Evolutionary conservation across 371 early-diverging fungal genomes (phyloP).

Genomic region (Polyrhizophydium stewartii): DNA sequence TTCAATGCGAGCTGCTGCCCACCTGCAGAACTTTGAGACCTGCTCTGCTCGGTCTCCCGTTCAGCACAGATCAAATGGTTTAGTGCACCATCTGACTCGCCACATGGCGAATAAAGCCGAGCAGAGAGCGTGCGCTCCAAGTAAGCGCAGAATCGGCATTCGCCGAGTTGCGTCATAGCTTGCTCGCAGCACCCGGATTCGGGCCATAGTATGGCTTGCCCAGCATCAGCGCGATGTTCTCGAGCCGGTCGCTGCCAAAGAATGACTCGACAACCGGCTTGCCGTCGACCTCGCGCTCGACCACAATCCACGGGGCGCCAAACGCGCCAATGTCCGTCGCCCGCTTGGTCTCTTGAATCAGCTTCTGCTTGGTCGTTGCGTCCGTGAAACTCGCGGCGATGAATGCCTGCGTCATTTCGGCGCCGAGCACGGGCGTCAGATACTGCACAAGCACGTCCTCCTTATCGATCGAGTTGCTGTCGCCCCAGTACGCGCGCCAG

Average conservation of each 20-base stretch:
- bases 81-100: too few species aligned
- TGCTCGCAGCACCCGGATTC: neutral
- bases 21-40: too few species aligned
- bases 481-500: constrained; percentile 6
- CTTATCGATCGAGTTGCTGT: neutral
- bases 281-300: neutral
- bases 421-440: neutral
- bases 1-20: too few species aligned
- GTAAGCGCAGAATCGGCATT: too few species aligned
- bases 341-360: neutral
- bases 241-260: constrained; percentile 19
- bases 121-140: too few species aligned
- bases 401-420: neutral
- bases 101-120: too few species aligned
- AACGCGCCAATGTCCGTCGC: constrained; percentile 5
- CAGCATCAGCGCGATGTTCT: constrained; percentile 11
- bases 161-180: too few species aligned
- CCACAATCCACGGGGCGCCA: constrained; percentile 11
- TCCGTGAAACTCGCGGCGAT: neutral
- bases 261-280: constrained; percentile 3
- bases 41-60: too few species aligned
- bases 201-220: constrained; percentile 3
- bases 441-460: constrained; percentile 1
- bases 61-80: too few species aligned
- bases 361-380: neutral